A percentile compares a stretch with the other conserved stretches of the same genome.
These are phyloP conservation scores for Knufia fluminis DNA, from an alignment of 2,329 filamentous ascomycete genomes.

Conservation along the genomic window DNA sequence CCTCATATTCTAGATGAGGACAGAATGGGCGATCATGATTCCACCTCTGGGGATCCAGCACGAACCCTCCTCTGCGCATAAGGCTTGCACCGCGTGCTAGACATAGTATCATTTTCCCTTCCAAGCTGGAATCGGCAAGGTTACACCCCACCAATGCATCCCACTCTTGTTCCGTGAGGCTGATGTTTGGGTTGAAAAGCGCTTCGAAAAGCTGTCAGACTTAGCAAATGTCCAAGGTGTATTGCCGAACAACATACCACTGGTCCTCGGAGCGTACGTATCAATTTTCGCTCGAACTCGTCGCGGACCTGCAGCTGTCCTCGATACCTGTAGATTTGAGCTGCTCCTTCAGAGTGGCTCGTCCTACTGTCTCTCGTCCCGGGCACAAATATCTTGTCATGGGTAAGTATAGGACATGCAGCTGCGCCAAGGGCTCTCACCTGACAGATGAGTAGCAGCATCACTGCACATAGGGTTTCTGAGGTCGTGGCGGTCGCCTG, in stretches of 20 bases:
- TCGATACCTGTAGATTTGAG: conserved; percentile 18
- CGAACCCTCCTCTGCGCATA: background rate
- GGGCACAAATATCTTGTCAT: conserved; percentile 20
- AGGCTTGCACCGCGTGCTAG: background rate
- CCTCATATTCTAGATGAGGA: background rate
- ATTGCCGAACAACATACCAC: conserved; percentile 6
- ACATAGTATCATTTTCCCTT: background rate
- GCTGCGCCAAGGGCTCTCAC: conserved; percentile 2
- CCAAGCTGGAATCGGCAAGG: background rate
- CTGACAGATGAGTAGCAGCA: conserved; percentile 26
- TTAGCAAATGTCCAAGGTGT: background rate
- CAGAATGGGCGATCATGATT: background rate
- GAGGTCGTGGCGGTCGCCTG: conserved; percentile 19
- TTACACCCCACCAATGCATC: background rate
- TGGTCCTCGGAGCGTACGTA: conserved; percentile 11
- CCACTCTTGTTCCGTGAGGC: background rate
- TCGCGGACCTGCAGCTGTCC: background rate
- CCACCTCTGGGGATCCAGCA: background rate
- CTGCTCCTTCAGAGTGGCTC: conserved; percentile 30
- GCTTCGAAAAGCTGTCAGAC: background rate
- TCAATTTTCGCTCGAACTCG: conserved; percentile 11
- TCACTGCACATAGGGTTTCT: conserved; percentile 26
- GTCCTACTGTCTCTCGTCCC: conserved; percentile 13
- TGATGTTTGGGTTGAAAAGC: background rate
- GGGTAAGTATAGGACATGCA: background rate